Percentiles rank a stretch among this genome's conserved stretches.
Conservation (phyloP, 2,329 filamentous ascomycete genomes). For the Trichophyton schoenleinii region DNA sequence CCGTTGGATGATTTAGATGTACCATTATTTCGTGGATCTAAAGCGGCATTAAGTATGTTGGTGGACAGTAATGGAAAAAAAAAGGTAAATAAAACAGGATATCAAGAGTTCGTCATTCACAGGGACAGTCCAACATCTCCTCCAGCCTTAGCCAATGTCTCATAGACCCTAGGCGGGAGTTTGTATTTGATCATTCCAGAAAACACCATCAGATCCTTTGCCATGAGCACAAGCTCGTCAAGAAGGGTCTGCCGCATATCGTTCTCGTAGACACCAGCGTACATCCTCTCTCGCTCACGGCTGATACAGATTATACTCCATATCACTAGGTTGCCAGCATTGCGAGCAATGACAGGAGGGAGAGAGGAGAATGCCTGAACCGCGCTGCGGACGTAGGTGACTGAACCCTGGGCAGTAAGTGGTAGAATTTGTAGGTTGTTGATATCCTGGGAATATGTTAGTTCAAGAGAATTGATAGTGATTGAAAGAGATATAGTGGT, state of each 20-base stretch:
- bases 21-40: neutral
- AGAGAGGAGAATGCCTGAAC: conserved; percentile 71
- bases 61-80: neutral
- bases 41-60: neutral
- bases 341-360: conserved; percentile 69
- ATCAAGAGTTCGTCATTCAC: neutral
- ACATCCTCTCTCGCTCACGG: conserved; percentile 59
- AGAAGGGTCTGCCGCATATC: conserved; percentile 41
- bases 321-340: conserved; percentile 80
- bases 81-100: neutral
- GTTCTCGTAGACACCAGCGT: conserved; percentile 56
- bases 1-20: neutral
- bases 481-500: neutral
- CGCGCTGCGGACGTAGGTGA: conserved; percentile 63
- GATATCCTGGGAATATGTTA: conserved; percentile 47
- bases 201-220: conserved; percentile 84
- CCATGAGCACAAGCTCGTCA: conserved; percentile 63
- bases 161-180: conserved; percentile 74
- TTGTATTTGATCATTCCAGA: conserved; percentile 86
- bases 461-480: neutral
- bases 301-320: conserved; percentile 87
- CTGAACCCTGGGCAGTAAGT: conserved; percentile 59
- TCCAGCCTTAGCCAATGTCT: conserved; percentile 71
- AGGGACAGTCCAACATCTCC: conserved; percentile 44
- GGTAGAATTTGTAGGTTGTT: conserved; percentile 66